These are phyloP conservation scores for Cercospora brassicicola DNA, from an alignment of 2,329 filamentous ascomycete species.

Conservation along the genomic window DNA sequence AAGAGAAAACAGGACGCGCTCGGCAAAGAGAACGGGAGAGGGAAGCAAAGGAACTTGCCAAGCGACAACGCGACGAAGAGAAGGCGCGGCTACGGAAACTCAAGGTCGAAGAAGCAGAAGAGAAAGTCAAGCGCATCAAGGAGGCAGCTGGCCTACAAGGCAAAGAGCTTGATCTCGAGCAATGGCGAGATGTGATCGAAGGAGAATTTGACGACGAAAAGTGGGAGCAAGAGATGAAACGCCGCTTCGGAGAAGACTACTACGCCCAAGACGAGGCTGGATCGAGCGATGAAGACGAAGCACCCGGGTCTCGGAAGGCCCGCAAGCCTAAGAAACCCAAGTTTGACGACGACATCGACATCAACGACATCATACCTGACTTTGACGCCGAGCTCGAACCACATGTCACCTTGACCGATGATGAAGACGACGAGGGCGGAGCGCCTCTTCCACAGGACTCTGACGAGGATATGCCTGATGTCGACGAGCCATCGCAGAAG, in stretches of 20 bases:
- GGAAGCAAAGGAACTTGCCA: slow-evolving; percentile 75
- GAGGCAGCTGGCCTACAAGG: slow-evolving; percentile 79
- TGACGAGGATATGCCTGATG: slow-evolving; percentile 43
- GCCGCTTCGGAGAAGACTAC: slow-evolving; percentile 85
- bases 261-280: slow-evolving; percentile 66
- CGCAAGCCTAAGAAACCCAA: slow-evolving; percentile 77
- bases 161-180: slow-evolving; percentile 66
- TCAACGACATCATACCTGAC: slow-evolving; percentile 85
- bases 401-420: slow-evolving; percentile 58
- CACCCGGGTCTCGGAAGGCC: slow-evolving; percentile 44
- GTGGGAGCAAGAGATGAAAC: slow-evolving; percentile 89
- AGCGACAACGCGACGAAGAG: slow-evolving; percentile 73
- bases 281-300: slow-evolving; percentile 45
- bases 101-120: slow-evolving; percentile 86
- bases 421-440: slow-evolving; percentile 44
- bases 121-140: slow-evolving; percentile 83
- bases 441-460: slow-evolving; percentile 24
- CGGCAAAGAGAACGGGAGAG: slow-evolving; percentile 76
- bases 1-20: slow-evolving; percentile 79
- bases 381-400: slow-evolving; percentile 66
- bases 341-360: slow-evolving; percentile 98
- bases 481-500: slow-evolving; percentile 45
- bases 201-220: slow-evolving; percentile 83
- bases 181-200: slow-evolving; percentile 82
- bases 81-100: slow-evolving; percentile 80